Conservation (phyloP, 176 grass and related monocot species). For the Cymbopogon citratus region DNA sequence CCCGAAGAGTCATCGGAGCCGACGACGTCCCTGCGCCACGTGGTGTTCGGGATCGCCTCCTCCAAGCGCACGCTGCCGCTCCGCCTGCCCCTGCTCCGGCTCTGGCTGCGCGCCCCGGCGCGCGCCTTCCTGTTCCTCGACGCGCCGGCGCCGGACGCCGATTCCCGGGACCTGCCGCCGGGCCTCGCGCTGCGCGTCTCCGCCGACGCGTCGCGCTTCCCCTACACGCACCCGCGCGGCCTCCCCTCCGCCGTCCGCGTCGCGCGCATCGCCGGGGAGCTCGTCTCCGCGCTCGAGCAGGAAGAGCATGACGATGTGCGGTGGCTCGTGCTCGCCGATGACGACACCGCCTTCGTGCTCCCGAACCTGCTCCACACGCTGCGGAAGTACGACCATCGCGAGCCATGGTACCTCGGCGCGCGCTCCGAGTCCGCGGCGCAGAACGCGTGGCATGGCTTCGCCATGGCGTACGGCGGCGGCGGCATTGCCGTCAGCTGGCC, state of each 20-base stretch:
- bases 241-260: conserved; percentile 79
- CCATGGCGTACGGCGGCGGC: conserved; percentile 73
- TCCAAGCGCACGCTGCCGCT: conserved; percentile 39
- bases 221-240: conserved; percentile 61
- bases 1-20: too few relatives aligned
- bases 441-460: conserved; percentile 71
- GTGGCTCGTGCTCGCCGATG: conserved; percentile 87
- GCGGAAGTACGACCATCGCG: conserved; percentile 63
- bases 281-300: conserved; percentile 16
- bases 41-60: conserved; percentile 82
- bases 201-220: conserved; percentile 55
- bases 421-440: conserved; percentile 69
- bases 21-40: conserved; percentile 49
- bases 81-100: conserved; percentile 53
- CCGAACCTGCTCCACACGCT: conserved; percentile 68
- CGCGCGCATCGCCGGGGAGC: conserved; percentile 80
- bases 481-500: conserved; percentile 86
- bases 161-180: background rate
- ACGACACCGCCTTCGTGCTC: conserved; percentile 83
- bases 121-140: conserved; percentile 71
- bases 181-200: conserved; percentile 52
- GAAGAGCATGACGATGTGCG: background rate
- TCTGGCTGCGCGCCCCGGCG: conserved; percentile 56
- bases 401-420: conserved; percentile 74
- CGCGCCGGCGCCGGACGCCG: background rate